Base-by-base conservation (phyloP, 2,329 filamentous ascomycete genomes). In the Dothiorella sarmentorum region DNA sequence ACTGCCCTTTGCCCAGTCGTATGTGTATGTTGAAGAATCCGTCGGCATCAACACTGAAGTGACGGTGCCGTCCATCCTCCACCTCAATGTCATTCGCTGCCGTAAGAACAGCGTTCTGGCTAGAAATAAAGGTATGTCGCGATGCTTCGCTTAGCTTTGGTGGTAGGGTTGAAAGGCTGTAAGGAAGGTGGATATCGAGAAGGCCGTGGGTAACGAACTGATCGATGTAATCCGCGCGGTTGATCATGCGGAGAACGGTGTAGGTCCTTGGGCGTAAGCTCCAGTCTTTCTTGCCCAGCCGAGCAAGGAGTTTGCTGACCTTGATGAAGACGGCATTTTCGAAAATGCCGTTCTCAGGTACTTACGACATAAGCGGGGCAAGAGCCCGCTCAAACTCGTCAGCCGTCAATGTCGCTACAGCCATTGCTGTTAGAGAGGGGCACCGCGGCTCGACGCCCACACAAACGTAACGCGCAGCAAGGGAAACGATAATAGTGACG, bases 221-320 rank as follows among this genome's bases (percentile, higher is more conserved):
- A 2, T 44, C 22, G 22, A 44, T 44, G 42, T 18, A 26, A n/a
- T 67, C 29, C 9, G 68, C 38, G 18, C 58, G 47, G 33, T 60
- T 59, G 24, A 71, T 69, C 24, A 49, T 63, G 7, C 66, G 66
- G 33, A 71, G 63, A 18, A 69, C 61, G 17, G 62, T 63, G 56
- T 70, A 71, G 43, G 64, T 63, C 35, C 67, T 60, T 5, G 68
- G 68, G 2, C 63, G 56, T 17, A 62, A 59, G 52, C 63, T 64
- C 65, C 63, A 66, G 47, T 35, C 18, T 11, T 17, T 13, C 42
- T 17, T 24, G 7, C 15, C 42, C 15, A 44, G 4, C 7, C 24
- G 24, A 10, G 24, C 24, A 7, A 44, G 42, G 4, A 44, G 42
- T 6, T 44, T 44, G 22, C 22, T 27, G 42, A 27, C 7, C 9